Evolutionary conservation across 2,329 filamentous ascomycete genomes (phyloP), one percentile per base, ranked within the genome.

Genomic region (Podosphaera aphanis): DNA sequence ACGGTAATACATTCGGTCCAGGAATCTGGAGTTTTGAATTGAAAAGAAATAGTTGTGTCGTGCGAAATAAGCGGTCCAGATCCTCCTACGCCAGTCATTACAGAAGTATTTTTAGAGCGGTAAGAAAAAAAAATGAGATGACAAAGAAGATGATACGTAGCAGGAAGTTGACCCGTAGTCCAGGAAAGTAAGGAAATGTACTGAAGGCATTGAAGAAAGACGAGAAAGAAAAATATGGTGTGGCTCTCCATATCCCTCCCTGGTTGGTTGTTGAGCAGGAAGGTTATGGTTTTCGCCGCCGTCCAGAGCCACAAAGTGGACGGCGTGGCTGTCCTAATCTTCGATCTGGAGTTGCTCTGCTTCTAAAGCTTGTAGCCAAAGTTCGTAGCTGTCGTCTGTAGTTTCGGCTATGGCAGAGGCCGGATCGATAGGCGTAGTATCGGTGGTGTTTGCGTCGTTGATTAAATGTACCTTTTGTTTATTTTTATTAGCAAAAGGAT

Each of bases 301-400:
- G 29, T 33, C 29, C 29, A 33, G 5, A 7, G 29, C 29, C 29
- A 13, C 8, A 33, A 7, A 33, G 11, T 33, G 29, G 29, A 33
- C 29, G 29, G 29, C 11, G 13, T 1, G 15, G 29, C 29, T 13
- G 3, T 33, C 29, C 29, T 33, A 33, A 7, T 33, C 15, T 13
- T 13, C 10, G 29, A 2, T 3, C 4, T 13, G 15, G 15, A n/a
- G 25, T 11, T 29, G 1, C 25, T 11, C 25, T 29, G 25, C 11
- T 11, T 29, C 25, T 6, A 11, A 6, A 5, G 25, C 25, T 11
- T 29, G 11, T 11, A 29, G 23, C 23, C 1, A 58, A 60, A 61
- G 15, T 6, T 38, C n/a, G 5, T 38, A n/a, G 18, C 15, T 38
- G 6, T 19, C 35, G n/a, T 38, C 35, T 15, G n/a, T 15, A 7